A percentile compares a stretch with the other conserved stretches of the same genome.
Conservation (phyloP, 139 green algal genomes). For the Pedinophyceae sp. region DNA sequence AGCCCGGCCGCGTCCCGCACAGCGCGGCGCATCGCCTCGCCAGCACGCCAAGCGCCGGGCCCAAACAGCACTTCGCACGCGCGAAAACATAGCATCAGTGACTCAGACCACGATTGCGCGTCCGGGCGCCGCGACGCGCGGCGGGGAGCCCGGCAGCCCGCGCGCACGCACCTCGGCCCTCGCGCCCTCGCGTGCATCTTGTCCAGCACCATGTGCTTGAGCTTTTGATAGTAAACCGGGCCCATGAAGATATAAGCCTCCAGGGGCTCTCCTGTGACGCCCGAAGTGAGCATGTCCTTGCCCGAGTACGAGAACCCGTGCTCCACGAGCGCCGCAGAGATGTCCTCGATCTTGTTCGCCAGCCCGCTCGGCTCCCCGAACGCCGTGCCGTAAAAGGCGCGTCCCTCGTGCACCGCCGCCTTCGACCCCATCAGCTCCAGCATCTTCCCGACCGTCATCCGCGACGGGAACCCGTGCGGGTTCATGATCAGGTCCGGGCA, state of each 20-base stretch:
- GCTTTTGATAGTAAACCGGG: constrained; percentile 98
- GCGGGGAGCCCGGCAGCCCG: too few species aligned
- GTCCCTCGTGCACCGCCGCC: constrained; percentile 13
- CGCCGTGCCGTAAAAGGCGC: constrained; percentile 60
- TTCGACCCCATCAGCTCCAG: constrained; percentile 93
- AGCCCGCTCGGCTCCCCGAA: constrained; percentile 78
- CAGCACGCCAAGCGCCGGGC: too few species aligned
- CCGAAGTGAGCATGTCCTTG: constrained; percentile 75
- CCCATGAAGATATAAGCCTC: constrained; percentile 98
- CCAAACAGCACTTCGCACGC: too few species aligned
- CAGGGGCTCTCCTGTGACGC: constrained; percentile 69
- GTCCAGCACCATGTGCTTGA: constrained; percentile 99
- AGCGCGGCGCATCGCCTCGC: too few species aligned
- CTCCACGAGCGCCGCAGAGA: constrained; percentile 53
- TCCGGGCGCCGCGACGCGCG: too few species aligned
- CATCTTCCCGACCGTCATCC: constrained; percentile 86
- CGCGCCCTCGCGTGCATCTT: constrained; percentile 90
- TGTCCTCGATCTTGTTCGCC: constrained; percentile 53
- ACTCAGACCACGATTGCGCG: too few species aligned
- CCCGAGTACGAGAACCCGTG: constrained; percentile 81
- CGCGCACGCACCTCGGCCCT: neutral
- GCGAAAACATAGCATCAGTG: too few species aligned
- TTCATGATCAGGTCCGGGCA: constrained; percentile 83
- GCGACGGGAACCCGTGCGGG: constrained; percentile 57
- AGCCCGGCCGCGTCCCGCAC: too few species aligned